Conservation (phyloP, 768 basidiomycete genomes). For the Mycena haematopus region DNA sequence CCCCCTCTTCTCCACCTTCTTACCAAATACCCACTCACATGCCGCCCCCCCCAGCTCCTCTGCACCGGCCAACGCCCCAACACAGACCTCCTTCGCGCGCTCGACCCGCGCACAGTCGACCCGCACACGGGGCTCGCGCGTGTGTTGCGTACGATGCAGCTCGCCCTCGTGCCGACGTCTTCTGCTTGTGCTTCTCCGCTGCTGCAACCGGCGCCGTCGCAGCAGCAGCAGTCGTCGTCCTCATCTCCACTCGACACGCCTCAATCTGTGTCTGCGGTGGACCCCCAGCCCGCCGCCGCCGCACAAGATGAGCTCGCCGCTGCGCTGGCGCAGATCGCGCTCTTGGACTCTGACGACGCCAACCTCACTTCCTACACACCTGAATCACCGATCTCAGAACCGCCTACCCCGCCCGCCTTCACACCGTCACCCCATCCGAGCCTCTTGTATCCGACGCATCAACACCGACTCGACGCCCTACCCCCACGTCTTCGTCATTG, state of each 20-base stretch:
- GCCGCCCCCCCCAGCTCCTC: slow-evolving; percentile 46
- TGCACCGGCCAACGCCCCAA: slow-evolving; percentile 70
- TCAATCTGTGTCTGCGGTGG: too few species aligned
- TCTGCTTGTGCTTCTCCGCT: slow-evolving; percentile 3
- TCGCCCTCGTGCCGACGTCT: slow-evolving; percentile 36
- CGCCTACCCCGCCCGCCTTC: too few species aligned
- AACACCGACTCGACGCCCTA: slow-evolving; percentile 42
- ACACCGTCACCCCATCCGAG: too few species aligned
- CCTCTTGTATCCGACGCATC: too few species aligned
- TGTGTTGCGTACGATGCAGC: slow-evolving; percentile 60
- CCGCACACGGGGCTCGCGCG: slow-evolving; percentile 45
- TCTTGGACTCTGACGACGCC: slow-evolving; percentile 16
- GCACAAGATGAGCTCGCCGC: slow-evolving; percentile 27
- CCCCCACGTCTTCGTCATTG: slow-evolving; percentile 64
- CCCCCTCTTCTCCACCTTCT: too few species aligned
- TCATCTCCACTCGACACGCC: too few species aligned
- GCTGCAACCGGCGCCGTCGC: background rate
- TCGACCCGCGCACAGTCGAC: slow-evolving; percentile 51
- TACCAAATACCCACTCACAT: background rate
- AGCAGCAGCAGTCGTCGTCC: too few species aligned
- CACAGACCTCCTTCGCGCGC: slow-evolving; percentile 49
- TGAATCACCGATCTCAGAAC: too few species aligned
- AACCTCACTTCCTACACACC: too few species aligned
- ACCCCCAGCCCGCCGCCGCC: too few species aligned
- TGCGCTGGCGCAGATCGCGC: slow-evolving; percentile 32